Evolutionary conservation across 176 grass and related monocot genomes (phyloP).

Genomic region (Carex parvula): DNA sequence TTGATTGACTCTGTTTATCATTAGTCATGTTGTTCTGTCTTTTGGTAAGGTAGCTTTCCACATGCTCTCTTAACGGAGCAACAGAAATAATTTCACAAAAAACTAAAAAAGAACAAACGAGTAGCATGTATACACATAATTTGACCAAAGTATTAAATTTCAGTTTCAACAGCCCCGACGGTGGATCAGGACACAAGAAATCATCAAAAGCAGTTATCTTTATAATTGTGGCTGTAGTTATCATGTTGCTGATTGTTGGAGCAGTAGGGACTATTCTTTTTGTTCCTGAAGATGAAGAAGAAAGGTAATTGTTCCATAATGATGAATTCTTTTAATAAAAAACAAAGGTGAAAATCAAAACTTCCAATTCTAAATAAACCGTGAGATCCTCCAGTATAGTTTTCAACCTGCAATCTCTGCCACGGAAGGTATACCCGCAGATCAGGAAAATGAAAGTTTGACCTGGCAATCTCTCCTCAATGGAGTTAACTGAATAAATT

Average conservation of each 20-base stretch:
- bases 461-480: neutral
- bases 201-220: neutral
- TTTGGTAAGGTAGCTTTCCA: neutral
- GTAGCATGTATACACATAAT: neutral
- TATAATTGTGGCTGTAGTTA: neutral
- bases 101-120: neutral
- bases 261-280: neutral
- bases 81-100: neutral
- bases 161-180: neutral
- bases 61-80: neutral
- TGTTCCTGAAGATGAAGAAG: neutral
- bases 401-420: no score
- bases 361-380: no score
- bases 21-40: no score
- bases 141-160: neutral
- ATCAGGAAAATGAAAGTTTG: neutral
- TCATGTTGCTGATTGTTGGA: neutral
- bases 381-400: no score
- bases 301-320: neutral
- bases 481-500: neutral
- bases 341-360: no score
- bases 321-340: no score
- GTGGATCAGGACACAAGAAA: neutral
- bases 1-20: neutral
- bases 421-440: neutral